These are phyloP conservation scores for Cichorium intybus DNA, from an alignment of 140 eudicot genomes.

Conservation along the genomic window DNA sequence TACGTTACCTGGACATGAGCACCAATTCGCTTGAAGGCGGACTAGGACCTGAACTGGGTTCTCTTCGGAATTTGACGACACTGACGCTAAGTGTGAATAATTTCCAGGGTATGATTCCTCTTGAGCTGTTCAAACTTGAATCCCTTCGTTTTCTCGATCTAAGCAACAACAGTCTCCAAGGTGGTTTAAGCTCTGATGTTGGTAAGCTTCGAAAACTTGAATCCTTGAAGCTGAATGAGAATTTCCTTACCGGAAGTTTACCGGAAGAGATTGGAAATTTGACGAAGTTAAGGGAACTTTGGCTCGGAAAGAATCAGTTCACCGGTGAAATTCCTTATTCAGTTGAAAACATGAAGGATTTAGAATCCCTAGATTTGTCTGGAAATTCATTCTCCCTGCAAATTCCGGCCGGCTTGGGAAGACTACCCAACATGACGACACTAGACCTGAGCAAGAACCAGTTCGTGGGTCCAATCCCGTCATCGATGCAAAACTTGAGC, in stretches of 20 bases:
- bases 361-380: constrained; percentile 39
- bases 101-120: constrained; percentile 43
- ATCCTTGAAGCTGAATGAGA: constrained; percentile 40
- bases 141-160: constrained; percentile 44
- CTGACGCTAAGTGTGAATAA: constrained; percentile 31
- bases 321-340: constrained; percentile 39
- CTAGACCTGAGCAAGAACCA: constrained; percentile 47
- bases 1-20: constrained; percentile 50
- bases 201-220: constrained; percentile 37
- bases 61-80: constrained; percentile 29
- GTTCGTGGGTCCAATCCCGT: constrained; percentile 38
- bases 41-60: constrained; percentile 27
- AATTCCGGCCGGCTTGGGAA: constrained; percentile 42
- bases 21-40: constrained; percentile 37
- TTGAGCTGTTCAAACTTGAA: constrained; percentile 25
- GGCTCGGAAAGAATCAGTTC: constrained; percentile 35
- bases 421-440: constrained; percentile 28
- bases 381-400: constrained; percentile 33
- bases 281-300: constrained; percentile 35
- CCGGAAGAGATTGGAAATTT: constrained; percentile 45
- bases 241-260: constrained; percentile 35
- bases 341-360: constrained; percentile 25
- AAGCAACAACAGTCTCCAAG: constrained; percentile 38
- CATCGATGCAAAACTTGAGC: constrained; percentile 34
- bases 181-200: constrained; percentile 31